These are phyloP conservation scores for Inosperma sp. DNA, from an alignment of 768 basidiomycete species.

Conservation along the genomic window DNA sequence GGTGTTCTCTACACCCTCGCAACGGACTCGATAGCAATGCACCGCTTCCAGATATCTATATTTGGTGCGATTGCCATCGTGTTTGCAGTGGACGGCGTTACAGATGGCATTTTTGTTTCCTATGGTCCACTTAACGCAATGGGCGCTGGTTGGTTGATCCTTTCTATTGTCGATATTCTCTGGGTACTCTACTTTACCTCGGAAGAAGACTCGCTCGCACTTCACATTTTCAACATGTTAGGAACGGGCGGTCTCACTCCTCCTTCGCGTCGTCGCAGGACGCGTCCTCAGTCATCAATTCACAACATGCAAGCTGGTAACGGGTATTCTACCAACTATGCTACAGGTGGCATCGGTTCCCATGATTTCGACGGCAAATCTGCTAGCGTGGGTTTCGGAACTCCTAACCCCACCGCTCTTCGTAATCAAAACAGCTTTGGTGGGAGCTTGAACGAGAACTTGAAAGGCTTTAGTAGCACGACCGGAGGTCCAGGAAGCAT, in stretches of 20 bases:
- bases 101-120: slow-evolving; percentile 59
- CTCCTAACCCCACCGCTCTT: slow-evolving; percentile 44
- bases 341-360: slow-evolving; percentile 65
- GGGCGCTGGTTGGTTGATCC: slow-evolving; percentile 92
- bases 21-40: slow-evolving; percentile 86
- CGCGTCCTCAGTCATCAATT: slow-evolving; percentile 55
- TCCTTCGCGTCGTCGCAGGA: slow-evolving; percentile 73
- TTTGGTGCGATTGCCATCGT: slow-evolving; percentile 87
- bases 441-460: slow-evolving; percentile 38
- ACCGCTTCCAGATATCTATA: slow-evolving; percentile 85
- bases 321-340: slow-evolving; percentile 60
- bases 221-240: slow-evolving; percentile 83
- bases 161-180: slow-evolving; percentile 85
- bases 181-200: slow-evolving; percentile 98
- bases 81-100: slow-evolving; percentile 74
- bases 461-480: slow-evolving; percentile 35
- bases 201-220: slow-evolving; percentile 84
- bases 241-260: slow-evolving; percentile 82
- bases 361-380: slow-evolving; percentile 66
- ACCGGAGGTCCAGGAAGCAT: slow-evolving; percentile 49
- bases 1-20: slow-evolving; percentile 75
- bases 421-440: slow-evolving; percentile 54
- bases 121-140: slow-evolving; percentile 64
- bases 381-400: slow-evolving; percentile 42
- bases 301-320: slow-evolving; percentile 61